These are phyloP conservation scores for Fusarium citri DNA, from an alignment of 2,329 filamentous ascomycete genomes.

Conservation along the genomic window DNA sequence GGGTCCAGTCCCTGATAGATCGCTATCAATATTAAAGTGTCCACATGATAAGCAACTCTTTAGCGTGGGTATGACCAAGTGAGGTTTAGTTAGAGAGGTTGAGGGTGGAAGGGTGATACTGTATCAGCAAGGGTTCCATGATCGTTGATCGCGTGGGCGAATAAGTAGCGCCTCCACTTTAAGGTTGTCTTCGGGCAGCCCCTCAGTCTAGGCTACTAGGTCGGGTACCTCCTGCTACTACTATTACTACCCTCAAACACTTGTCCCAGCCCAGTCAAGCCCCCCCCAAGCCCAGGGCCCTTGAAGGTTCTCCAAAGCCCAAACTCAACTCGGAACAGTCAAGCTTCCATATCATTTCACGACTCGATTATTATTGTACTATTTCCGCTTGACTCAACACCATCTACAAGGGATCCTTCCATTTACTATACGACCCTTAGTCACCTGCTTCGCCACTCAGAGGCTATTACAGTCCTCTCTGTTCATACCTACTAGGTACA, in stretches of 20 bases:
- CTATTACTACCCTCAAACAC: neutral
- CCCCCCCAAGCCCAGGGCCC: constrained; percentile 1
- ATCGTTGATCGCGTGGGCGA: constrained; percentile 39
- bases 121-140: constrained; percentile 22
- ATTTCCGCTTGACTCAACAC: constrained; percentile 12
- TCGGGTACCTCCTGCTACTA: neutral
- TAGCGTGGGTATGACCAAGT: constrained; percentile 25
- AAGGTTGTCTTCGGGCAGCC: constrained; percentile 11
- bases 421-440: neutral
- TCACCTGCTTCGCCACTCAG: neutral
- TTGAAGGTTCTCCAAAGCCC: constrained; percentile 1
- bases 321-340: constrained; percentile 24
- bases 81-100: constrained; percentile 5
- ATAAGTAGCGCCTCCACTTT: constrained; percentile 29
- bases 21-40: constrained; percentile 16
- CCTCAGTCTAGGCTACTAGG: constrained; percentile 15
- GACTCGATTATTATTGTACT: neutral
- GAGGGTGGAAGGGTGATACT: constrained; percentile 14
- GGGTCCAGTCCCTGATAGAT: constrained; percentile 21
- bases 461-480: constrained; percentile 15
- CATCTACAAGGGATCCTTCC: neutral
- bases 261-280: constrained; percentile 11
- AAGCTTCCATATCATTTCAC: neutral
- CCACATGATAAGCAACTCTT: constrained; percentile 32
- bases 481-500: neutral